Percentiles rank a stretch among this genome's conserved stretches.
These are phyloP conservation scores for Trypanosoma grayi DNA, from an alignment of 208 protist species.

Conservation along the genomic window DNA sequence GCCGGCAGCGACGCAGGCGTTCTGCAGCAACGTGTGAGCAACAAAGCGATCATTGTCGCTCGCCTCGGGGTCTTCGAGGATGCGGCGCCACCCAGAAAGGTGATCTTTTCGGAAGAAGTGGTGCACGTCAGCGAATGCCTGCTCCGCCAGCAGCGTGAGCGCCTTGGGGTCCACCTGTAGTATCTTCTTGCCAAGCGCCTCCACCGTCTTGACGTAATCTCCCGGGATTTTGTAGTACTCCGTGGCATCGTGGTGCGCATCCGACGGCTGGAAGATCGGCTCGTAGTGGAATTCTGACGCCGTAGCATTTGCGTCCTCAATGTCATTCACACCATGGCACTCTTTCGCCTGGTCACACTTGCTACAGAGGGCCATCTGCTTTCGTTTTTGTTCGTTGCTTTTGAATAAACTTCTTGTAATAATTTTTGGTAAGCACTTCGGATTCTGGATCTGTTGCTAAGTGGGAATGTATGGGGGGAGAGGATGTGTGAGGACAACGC, in stretches of 20 bases:
- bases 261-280: slow-evolving; percentile 80
- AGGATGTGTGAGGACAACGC: too few species aligned
- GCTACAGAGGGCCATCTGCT: slow-evolving; percentile 48
- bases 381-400: slow-evolving; percentile 17
- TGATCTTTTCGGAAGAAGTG: slow-evolving; percentile 96
- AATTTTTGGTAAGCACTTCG: too few species aligned
- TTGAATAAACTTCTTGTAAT: slow-evolving; percentile 17
- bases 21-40: slow-evolving; percentile 95
- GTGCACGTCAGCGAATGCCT: slow-evolving; percentile 92
- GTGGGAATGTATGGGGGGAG: too few species aligned
- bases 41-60: slow-evolving; percentile 97
- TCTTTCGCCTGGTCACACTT: slow-evolving; percentile 70
- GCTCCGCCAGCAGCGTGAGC: slow-evolving; percentile 80
- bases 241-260: slow-evolving; percentile 75
- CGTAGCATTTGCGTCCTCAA: slow-evolving; percentile 56
- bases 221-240: slow-evolving; percentile 83
- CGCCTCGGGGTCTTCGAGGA: slow-evolving; percentile 95
- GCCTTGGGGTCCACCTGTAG: slow-evolving; percentile 92
- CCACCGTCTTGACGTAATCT: slow-evolving; percentile 76
- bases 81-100: slow-evolving; percentile 91
- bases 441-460: too few species aligned
- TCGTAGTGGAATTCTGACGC: slow-evolving; percentile 72
- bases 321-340: slow-evolving; percentile 50
- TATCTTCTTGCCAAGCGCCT: slow-evolving; percentile 66
- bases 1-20: slow-evolving; percentile 94